A percentile compares a stretch with the other conserved stretches of the same genome.
Evolutionary conservation across 2,329 filamentous ascomycete species (phyloP).

Genomic region (Fusarium kyushuense): DNA sequence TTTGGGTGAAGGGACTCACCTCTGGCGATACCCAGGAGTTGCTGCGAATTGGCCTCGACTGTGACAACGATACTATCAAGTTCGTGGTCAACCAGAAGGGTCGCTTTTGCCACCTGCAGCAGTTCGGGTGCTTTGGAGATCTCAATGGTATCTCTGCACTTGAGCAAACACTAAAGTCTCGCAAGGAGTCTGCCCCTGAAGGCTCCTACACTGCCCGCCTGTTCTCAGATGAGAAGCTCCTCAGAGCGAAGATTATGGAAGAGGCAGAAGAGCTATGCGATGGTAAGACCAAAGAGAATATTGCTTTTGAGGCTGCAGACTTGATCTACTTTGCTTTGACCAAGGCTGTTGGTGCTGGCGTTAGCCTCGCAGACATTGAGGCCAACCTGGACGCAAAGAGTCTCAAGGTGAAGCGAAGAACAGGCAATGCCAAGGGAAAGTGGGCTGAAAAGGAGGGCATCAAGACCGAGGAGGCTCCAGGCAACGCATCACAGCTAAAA

Average conservation of each 20-base stretch:
- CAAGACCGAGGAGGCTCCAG: slow-evolving; percentile 54
- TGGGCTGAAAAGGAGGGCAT: slow-evolving; percentile 89
- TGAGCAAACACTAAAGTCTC: slow-evolving; percentile 85
- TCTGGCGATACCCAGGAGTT: slow-evolving; percentile 95
- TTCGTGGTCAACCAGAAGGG: slow-evolving; percentile 93
- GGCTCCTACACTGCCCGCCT: slow-evolving; percentile 95
- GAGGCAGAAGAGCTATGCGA: slow-evolving; percentile 96
- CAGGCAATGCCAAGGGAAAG: slow-evolving; percentile 92
- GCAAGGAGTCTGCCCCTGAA: slow-evolving; percentile 83
- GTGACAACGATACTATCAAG: slow-evolving; percentile 90
- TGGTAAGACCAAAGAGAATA: slow-evolving; percentile 82
- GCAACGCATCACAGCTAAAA: slow-evolving; percentile 50
- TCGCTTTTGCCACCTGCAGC: slow-evolving; percentile 93
- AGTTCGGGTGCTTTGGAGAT: slow-evolving; percentile 91
- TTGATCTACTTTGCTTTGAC: slow-evolving; percentile 95
- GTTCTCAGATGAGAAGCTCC: slow-evolving; percentile 90
- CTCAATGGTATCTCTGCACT: slow-evolving; percentile 84
- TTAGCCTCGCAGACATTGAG: slow-evolving; percentile 89
- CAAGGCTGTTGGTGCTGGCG: slow-evolving; percentile 86
- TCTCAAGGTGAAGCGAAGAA: slow-evolving; percentile 92
- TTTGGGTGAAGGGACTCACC: slow-evolving; percentile 97
- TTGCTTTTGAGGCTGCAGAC: slow-evolving; percentile 95
- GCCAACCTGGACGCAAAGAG: slow-evolving; percentile 93
- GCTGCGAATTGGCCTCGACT: slow-evolving; percentile 86
- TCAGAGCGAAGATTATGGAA: slow-evolving; percentile 97